Evolutionary conservation across 306 rosid species (phyloP).

Genomic region (Prunus persica): Prunus_persica_NCBIv2 NC_034011.1:27212001-27212500

Average conservation of each 20-base stretch:
- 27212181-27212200: conserved; percentile 10
- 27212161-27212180: background rate
- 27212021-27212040: conserved; percentile 29
- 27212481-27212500: background rate
- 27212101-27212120: background rate
- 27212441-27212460: background rate
- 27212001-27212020: conserved; percentile 63
- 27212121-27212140: background rate
- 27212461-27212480: background rate
- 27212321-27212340: background rate
- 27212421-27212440: background rate
- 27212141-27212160: background rate
- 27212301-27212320: background rate
- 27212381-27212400: background rate
- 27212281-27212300: background rate
- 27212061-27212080: background rate
- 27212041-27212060: background rate
- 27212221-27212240: conserved; percentile 40
- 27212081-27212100: background rate
- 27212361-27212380: background rate
- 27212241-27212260: conserved; percentile 56
- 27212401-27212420: background rate
- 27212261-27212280: conserved; percentile 41
- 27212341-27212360: background rate
- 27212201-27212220: conserved; percentile 21